These are phyloP conservation scores for Fusarium sp. DNA, from an alignment of 2,329 filamentous ascomycete species.

Conservation along the genomic window DNA sequence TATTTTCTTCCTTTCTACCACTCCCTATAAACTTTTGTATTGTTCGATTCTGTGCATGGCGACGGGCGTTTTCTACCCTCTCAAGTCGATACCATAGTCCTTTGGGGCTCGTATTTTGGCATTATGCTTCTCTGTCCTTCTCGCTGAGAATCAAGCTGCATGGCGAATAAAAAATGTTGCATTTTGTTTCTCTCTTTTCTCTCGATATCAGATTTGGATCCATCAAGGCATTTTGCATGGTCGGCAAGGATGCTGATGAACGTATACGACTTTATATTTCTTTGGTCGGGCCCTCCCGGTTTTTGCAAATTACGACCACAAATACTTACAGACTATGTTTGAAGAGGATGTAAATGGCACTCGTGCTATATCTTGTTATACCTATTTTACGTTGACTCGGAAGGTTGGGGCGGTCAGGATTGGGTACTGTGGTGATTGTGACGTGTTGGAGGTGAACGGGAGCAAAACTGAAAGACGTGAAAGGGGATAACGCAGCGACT, in stretches of 20 bases:
- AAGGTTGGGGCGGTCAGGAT: neutral
- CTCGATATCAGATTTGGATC: slow-evolving; percentile 12
- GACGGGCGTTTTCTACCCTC: slow-evolving; percentile 49
- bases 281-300: slow-evolving; percentile 22
- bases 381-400: slow-evolving; percentile 11
- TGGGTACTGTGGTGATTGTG: slow-evolving; percentile 20
- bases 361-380: slow-evolving; percentile 12
- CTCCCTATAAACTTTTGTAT: slow-evolving; percentile 33
- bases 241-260: slow-evolving; percentile 6
- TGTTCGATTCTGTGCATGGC: slow-evolving; percentile 53
- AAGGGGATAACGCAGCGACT: slow-evolving; percentile 33
- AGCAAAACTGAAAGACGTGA: slow-evolving; percentile 31
- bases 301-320: slow-evolving; percentile 17
- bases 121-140: neutral
- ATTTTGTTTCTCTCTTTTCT: slow-evolving; percentile 10
- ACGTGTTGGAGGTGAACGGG: slow-evolving; percentile 14
- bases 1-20: slow-evolving; percentile 30
- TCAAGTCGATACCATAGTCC: slow-evolving; percentile 36
- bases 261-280: slow-evolving; percentile 26
- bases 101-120: slow-evolving; percentile 19
- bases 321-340: slow-evolving; percentile 40
- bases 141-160: neutral
- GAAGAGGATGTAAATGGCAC: slow-evolving; percentile 28
- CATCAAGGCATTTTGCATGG: slow-evolving; percentile 4
- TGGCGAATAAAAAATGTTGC: neutral